Evolutionary conservation across 2,329 filamentous ascomycete species (phyloP).

Genomic region (Gyromitra esculenta): DNA sequence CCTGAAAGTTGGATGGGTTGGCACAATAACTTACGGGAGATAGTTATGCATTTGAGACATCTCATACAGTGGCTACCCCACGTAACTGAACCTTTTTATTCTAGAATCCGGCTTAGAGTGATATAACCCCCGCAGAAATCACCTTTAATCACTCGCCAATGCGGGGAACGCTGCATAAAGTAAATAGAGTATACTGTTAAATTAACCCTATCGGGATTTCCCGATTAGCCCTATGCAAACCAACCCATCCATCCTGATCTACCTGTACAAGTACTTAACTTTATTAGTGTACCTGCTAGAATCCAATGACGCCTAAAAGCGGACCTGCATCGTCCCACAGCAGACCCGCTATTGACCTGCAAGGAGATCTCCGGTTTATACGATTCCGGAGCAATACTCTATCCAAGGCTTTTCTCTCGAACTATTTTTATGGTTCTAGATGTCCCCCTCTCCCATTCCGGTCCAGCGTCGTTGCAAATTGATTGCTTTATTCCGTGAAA

Average conservation of each 20-base stretch:
- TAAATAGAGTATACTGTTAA: neutral
- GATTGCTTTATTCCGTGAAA: slow-evolving; percentile 21
- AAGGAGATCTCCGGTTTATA: slow-evolving; percentile 29
- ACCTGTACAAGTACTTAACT: neutral
- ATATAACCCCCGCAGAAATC: slow-evolving; percentile 8
- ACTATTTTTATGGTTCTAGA: slow-evolving; percentile 15
- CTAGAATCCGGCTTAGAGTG: neutral
- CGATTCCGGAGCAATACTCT: neutral
- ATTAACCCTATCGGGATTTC: neutral
- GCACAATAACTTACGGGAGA: neutral
- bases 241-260: neutral
- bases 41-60: neutral
- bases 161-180: slow-evolving; percentile 1
- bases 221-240: neutral
- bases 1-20: slow-evolving; percentile 8
- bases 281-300: neutral
- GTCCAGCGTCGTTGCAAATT: slow-evolving; percentile 5
- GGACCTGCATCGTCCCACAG: slow-evolving; percentile 27
- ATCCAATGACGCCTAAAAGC: slow-evolving; percentile 10
- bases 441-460: neutral
- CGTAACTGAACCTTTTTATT: neutral
- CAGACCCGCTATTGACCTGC: slow-evolving; percentile 10
- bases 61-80: slow-evolving; percentile 6
- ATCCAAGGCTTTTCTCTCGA: neutral
- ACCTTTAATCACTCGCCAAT: slow-evolving; percentile 32